Evolutionary conservation across 306 rosid genomes (phyloP).

Genomic region (Glycine latifolia): DNA sequence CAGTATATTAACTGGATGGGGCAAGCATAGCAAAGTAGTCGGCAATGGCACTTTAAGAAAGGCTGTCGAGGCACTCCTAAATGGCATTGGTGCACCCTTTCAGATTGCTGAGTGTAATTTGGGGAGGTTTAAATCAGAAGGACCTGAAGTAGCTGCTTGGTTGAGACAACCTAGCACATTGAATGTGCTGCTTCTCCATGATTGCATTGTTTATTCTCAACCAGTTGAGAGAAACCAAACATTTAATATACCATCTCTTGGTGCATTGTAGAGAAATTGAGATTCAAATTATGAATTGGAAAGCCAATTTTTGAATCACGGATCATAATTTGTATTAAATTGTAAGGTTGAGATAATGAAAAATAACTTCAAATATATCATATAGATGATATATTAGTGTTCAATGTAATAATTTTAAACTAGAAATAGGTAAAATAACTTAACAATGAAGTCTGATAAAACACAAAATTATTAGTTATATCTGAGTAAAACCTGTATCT

Average conservation of each 20-base stretch:
- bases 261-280: conserved; percentile 5
- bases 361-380: not conserved
- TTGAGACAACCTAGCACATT: conserved; percentile 68
- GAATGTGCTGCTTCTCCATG: conserved; percentile 73
- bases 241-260: conserved; percentile 49
- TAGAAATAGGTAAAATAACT: not conserved
- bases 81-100: conserved; percentile 87
- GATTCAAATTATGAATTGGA: not conserved
- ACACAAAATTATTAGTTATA: not conserved
- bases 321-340: not conserved
- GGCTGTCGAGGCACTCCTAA: conserved; percentile 74
- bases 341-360: not conserved
- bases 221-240: conserved; percentile 9
- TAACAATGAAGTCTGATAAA: not conserved
- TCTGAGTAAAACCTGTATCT: not conserved
- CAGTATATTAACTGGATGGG: conserved; percentile 99
- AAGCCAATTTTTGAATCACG: not conserved
- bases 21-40: conserved; percentile 92
- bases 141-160: conserved; percentile 78
- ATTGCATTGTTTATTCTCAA: conserved; percentile 56
- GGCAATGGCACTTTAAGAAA: conserved; percentile 77
- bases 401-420: not conserved
- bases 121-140: conserved; percentile 78
- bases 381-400: not conserved
- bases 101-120: conserved; percentile 65